Evolutionary conservation across 768 basidiomycete species (phyloP), one percentile per base, ranked within the genome.

Genomic region (Stropharia rugosoannulata): DNA sequence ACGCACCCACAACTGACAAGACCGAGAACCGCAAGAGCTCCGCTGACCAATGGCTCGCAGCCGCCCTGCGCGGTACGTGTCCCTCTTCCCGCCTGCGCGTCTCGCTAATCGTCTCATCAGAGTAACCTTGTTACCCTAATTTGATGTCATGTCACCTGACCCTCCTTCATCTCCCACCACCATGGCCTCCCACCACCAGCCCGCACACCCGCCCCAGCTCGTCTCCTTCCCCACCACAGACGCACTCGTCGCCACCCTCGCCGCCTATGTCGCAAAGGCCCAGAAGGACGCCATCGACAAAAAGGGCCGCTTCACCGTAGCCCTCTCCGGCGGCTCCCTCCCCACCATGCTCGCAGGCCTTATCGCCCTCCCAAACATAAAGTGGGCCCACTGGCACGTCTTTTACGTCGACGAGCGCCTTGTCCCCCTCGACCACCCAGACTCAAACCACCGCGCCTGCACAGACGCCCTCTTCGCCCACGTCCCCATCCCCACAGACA

Each of bases 311-410:
- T 99, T 99, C 79, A 90, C 93, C 52, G 67, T 99, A 67, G 97
- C 97, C 55, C 76, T 98, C 65, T 96, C 94, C 4, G 97, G 97
- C 10, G 96, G 97, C 7, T 92, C 90, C 1, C 81, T 98, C 38
- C 95, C 96, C 25, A 85, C 84, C 63, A 81, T 90, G 72, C 84
- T 99, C 63, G 78, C 72, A 48, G 86, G 83, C 3, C 85, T 97
- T 62, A 80, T 89, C 60, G 73, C 65, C 47, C 75, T 87, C 61
- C 71, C 79, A 2, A 80, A 79, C 37, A 81, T 93, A 15, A 89
- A 87, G 70, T 99, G 97, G 96, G 86, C 95, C 67, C 91, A 92
- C 70, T 99, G 97, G 97, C 95, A 98, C 60, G 86, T 98, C 65
- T 99, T 90, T 75, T 99, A 97, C 67, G 93, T 87, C 29, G 97